Evolutionary conservation across 345 rosid genomes (phyloP), one percentile per base, ranked within the genome.

Genomic region (Turnera subulata): DNA sequence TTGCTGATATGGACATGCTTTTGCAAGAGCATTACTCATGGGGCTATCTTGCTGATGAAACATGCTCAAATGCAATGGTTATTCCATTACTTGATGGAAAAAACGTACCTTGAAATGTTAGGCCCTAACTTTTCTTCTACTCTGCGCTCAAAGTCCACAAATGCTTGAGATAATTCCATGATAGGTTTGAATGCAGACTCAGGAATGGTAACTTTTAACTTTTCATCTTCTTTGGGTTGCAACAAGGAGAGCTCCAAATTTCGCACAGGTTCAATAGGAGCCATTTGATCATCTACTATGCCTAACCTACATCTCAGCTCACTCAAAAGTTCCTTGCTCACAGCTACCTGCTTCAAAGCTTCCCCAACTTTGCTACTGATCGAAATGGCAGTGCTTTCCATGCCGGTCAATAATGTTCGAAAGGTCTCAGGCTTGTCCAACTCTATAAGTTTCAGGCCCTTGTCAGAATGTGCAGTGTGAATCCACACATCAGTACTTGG

Each of bases 61-160:
- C 49, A 18, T 18, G 21, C 9, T 9, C 49, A 16, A 11, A 0
- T 18, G 49, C 49, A 46, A 0, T 46, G 21, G 49, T 21, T 0
- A 17, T n/a, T 10, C 21, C 16, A 18, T 46, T 21, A 24, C 11
- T 6, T 18, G 15, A n/a, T 3, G 20, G 16, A 37, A 60, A 43
- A 39, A 1, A 19, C 25, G 63, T 65, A 85, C 93, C 80, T 79
- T 44, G 26, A 53, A 46, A 53, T 22, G 53, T 73, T 64, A 59
- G 21, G 63, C 56, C 50, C 73, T 29, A 86, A 29, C 59, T 44
- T 75, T 69, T 55, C 58, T 62, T 71, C 77, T 56, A 68, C 70
- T 56, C 19, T 50, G 52, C 17, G 35, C 37, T 69, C 75, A 52
- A 80, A 81, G 45, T 65, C 64, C 65, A 66, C 61, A 15, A 74